phyloP scores from a whole-genome alignment of 2,329 filamentous ascomycete genomes.

The Penicillium sp. region DNA sequence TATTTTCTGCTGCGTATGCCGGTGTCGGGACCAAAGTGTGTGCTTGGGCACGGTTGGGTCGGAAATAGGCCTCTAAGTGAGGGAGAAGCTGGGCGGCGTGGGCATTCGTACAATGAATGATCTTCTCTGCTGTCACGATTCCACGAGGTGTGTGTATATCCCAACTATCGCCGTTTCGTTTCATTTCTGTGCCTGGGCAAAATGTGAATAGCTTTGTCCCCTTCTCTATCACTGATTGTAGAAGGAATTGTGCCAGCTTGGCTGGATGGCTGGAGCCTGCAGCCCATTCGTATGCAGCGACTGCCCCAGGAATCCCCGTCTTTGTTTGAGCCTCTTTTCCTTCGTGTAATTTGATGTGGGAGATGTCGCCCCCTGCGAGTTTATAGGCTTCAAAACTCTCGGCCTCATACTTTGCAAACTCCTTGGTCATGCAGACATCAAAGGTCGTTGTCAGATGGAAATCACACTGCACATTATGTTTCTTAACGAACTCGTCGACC shows the following conservation, averaged over 20 bases:
- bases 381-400: conserved; percentile 39
- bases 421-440: conserved; percentile 47
- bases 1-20: conserved; percentile 33
- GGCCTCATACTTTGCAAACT: conserved; percentile 46
- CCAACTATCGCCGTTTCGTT: conserved; percentile 13
- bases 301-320: conserved; percentile 37
- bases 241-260: conserved; percentile 49
- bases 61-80: conserved; percentile 30
- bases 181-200: conserved; percentile 37
- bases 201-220: conserved; percentile 45
- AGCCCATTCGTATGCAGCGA: conserved; percentile 51
- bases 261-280: conserved; percentile 49
- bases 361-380: conserved; percentile 44
- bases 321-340: conserved; percentile 38
- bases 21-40: conserved; percentile 43
- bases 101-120: conserved; percentile 27
- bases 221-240: conserved; percentile 35
- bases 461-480: conserved; percentile 44
- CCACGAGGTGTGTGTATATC: conserved; percentile 19
- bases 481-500: conserved; percentile 42
- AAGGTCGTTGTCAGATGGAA: conserved; percentile 47
- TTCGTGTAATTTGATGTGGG: conserved; percentile 40
- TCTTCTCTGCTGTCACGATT: conserved; percentile 13
- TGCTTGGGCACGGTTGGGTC: conserved; percentile 45
- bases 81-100: conserved; percentile 22